Evolutionary conservation across 2,329 filamentous ascomycete genomes (phyloP).

Genomic region (Pezicula rhizophila): DNA sequence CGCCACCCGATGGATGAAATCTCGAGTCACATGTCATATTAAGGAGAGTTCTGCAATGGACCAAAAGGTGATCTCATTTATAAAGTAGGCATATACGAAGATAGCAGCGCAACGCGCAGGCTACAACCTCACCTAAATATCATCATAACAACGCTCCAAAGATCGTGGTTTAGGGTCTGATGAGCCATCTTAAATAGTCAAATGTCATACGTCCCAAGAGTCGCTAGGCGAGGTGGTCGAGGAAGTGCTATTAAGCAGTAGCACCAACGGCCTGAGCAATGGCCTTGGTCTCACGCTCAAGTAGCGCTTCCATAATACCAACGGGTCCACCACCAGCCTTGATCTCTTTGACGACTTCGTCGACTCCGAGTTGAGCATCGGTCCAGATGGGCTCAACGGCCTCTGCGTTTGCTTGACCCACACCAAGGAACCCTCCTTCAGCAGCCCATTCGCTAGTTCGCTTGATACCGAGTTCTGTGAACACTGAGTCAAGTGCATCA

Average conservation of each 20-base stretch:
- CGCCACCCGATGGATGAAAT: no score
- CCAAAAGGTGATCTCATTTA: background rate
- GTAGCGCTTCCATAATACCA: slow-evolving; percentile 50
- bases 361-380: slow-evolving; percentile 76
- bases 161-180: slow-evolving; percentile 29
- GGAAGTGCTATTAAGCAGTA: slow-evolving; percentile 22
- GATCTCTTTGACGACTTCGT: slow-evolving; percentile 58
- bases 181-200: slow-evolving; percentile 18
- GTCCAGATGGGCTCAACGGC: slow-evolving; percentile 79
- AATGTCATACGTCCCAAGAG: no score
- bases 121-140: background rate
- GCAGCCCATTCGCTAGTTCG: slow-evolving; percentile 88
- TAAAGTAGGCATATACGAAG: background rate
- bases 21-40: no score
- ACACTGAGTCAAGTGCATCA: slow-evolving; percentile 77
- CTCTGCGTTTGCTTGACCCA: slow-evolving; percentile 64
- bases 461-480: slow-evolving; percentile 83
- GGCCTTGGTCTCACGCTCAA: slow-evolving; percentile 46
- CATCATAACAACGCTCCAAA: slow-evolving; percentile 18
- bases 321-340: slow-evolving; percentile 36
- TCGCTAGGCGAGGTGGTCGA: background rate
- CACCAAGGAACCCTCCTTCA: slow-evolving; percentile 89
- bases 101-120: background rate
- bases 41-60: no score
- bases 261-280: slow-evolving; percentile 26